These are phyloP conservation scores for Daldinia grandis DNA, from an alignment of 495 filamentous ascomycete genomes.

Conservation along the genomic window DNA sequence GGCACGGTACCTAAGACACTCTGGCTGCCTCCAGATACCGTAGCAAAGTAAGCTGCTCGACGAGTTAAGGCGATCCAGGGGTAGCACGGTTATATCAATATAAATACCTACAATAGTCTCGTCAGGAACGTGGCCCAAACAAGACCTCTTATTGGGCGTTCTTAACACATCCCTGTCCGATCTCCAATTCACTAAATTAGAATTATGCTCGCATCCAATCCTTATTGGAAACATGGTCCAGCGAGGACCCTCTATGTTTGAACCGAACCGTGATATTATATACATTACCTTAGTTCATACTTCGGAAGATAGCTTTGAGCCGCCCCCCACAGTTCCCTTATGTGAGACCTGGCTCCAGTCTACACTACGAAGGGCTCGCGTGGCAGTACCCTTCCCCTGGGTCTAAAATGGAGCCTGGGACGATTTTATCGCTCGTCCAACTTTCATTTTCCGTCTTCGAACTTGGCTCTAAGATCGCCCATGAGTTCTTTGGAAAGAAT, in stretches of 20 bases:
- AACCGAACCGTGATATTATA: conserved; percentile 24
- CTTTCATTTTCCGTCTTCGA: conserved; percentile 32
- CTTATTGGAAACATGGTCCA: conserved; percentile 21
- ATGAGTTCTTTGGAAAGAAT: conserved; percentile 31
- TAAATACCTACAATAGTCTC: conserved; percentile 11
- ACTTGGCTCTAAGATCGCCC: conserved; percentile 30
- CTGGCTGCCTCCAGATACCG: not conserved
- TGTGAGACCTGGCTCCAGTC: conserved; percentile 37
- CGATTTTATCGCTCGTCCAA: conserved; percentile 36
- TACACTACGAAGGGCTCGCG: conserved; percentile 19
- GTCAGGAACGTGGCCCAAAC: conserved; percentile 27
- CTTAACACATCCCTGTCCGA: conserved; percentile 19
- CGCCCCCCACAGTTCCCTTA: conserved; percentile 32
- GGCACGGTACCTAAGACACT: conserved; percentile 4
- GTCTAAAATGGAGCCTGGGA: conserved; percentile 39
- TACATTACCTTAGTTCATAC: conserved; percentile 4
- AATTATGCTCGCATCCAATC: conserved; percentile 17
- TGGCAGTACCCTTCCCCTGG: conserved; percentile 22
- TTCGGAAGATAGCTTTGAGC: conserved; percentile 13
- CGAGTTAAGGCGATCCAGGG: conserved; percentile 1
- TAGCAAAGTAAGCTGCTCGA: conserved; percentile 3
- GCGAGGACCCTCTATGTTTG: conserved; percentile 23
- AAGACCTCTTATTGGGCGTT: conserved; percentile 23
- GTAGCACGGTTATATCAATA: conserved; percentile 16
- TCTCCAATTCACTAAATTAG: conserved; percentile 29